Evolutionary conservation across 2,329 filamentous ascomycete species (phyloP).

Genomic region (Fonsecaea pedrosoi): DNA sequence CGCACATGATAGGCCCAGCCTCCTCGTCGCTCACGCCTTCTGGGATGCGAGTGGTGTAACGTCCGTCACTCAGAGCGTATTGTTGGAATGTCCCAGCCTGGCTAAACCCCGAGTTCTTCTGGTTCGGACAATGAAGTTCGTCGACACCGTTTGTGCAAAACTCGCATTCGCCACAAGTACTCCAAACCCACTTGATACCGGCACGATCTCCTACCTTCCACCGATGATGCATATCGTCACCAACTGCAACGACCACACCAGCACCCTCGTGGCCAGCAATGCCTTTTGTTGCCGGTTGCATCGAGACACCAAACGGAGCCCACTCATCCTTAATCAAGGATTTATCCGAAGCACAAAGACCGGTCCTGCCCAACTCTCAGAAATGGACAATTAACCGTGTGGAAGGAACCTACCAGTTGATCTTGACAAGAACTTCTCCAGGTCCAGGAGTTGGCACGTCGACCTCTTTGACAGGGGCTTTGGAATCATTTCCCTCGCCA

Average conservation of each 20-base stretch:
- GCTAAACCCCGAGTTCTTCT: conserved; percentile 49
- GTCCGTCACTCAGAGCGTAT: conserved; percentile 46
- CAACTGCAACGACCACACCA: conserved; percentile 80
- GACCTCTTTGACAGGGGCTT: conserved; percentile 58
- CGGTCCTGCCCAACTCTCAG: conserved; percentile 51
- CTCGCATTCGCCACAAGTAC: conserved; percentile 79
- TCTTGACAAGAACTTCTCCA: conserved; percentile 88
- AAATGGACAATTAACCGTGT: background rate
- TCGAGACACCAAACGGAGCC: conserved; percentile 36
- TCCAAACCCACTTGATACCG: conserved; percentile 91
- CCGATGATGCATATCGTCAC: conserved; percentile 73
- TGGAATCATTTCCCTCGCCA: conserved; percentile 34
- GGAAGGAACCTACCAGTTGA: conserved; percentile 69
- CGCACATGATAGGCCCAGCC: conserved; percentile 50
- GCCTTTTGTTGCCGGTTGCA: conserved; percentile 36
- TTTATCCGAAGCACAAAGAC: conserved; percentile 84
- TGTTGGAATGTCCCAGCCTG: conserved; percentile 49
- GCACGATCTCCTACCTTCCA: conserved; percentile 82
- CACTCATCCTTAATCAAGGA: conserved; percentile 40
- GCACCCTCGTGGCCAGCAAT: conserved; percentile 67
- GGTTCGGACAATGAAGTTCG: conserved; percentile 47
- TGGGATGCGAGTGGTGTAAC: conserved; percentile 47
- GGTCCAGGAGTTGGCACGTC: conserved; percentile 79
- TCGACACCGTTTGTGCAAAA: conserved; percentile 67
- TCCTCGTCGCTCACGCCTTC: conserved; percentile 48